Evolutionary conservation across 139 green algal species (phyloP), one percentile per base, ranked within the genome.

Genomic region (Volvox africanus): DNA sequence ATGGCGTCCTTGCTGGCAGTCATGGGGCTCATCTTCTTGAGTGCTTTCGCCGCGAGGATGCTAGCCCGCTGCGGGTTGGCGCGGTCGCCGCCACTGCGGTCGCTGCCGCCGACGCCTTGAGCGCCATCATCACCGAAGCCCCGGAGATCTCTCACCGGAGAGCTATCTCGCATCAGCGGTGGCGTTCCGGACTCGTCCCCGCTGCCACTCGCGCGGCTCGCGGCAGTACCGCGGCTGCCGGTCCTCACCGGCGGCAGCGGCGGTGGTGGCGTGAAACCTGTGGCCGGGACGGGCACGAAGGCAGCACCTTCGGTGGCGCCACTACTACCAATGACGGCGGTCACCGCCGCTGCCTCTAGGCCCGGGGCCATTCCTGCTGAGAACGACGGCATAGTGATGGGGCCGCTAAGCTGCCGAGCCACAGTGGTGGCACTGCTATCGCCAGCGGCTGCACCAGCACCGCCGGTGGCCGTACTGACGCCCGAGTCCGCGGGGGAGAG

Each of bases 1-100:
- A 90, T 77, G 55, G 75, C 86, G 65, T 90, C 86, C 86, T 62
- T 76, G 75, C 86, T 90, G 9, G 65, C 37, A 2, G 44, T 73
- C 35, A 67, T 61, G 28, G 33, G 11, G 69, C 37, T 89, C 28
- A 89, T 89, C 18, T 37, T 44, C 44, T 89, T 89, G 26, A 89
- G 68, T 9, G 85, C 86, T 69, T 75, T 22, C 30, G 86, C 86
- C 71, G 86, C 86, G 71, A 90, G 50, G 20, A 69, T 36, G 32
- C 86, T 90, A 5, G 86, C 79, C 20, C 86, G 71, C 50, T 77
- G 67, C 12, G 86, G 86, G 35, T 61, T 61, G 19, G 21, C 26
- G 18, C 61, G 33, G 20, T 20, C 84, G 67, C 33, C 44, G 71
- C 33, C 30, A 30, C 73, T n/a, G 44, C 36, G 2, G 24, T 71